Evolutionary conservation across 306 rosid genomes (phyloP).

Genomic region (Trifolium repens): DNA sequence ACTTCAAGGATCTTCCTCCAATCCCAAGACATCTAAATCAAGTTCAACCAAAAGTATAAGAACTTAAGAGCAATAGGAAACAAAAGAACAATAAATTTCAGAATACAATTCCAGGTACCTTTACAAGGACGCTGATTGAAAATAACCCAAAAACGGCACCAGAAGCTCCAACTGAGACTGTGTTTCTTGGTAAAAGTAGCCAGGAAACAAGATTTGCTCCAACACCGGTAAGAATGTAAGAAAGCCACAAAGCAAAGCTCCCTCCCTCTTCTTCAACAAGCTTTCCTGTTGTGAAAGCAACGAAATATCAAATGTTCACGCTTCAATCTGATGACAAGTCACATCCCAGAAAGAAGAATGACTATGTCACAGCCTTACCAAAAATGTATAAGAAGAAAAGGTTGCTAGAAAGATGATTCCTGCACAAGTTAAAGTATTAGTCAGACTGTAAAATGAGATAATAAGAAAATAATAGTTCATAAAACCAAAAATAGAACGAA

Average conservation of each 20-base stretch:
- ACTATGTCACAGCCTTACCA: slow-evolving; percentile 74
- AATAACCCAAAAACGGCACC: slow-evolving; percentile 97
- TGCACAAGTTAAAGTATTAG: slow-evolving; percentile 50
- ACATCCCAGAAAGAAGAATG: slow-evolving; percentile 29
- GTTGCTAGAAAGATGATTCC: slow-evolving; percentile 98
- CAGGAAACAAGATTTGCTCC: slow-evolving; percentile 97
- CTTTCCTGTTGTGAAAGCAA: slow-evolving; percentile 62
- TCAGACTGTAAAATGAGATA: slow-evolving; percentile 35
- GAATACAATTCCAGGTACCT: slow-evolving; percentile 57
- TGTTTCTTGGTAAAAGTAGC: slow-evolving; percentile 87
- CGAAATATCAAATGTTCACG: slow-evolving; percentile 17
- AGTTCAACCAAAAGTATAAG: slow-evolving; percentile 20
- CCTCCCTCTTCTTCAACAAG: slow-evolving; percentile 99
- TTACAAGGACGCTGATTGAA: slow-evolving; percentile 86
- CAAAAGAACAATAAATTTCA: slow-evolving; percentile 4
- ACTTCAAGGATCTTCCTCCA: slow-evolving; percentile 99
- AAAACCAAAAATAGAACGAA: not conserved
- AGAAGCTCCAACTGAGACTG: slow-evolving; percentile 95
- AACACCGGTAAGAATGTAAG: slow-evolving; percentile 86
- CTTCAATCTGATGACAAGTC: slow-evolving; percentile 30
- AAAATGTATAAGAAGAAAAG: slow-evolving; percentile 95
- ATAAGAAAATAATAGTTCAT: slow-evolving; percentile 22
- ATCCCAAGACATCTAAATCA: slow-evolving; percentile 90
- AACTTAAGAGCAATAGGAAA: slow-evolving; percentile 24
- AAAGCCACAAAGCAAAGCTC: slow-evolving; percentile 85